These are phyloP conservation scores for Aureobasidium namibiae DNA, from an alignment of 2,329 filamentous ascomycete genomes.

Conservation along the genomic window DNA sequence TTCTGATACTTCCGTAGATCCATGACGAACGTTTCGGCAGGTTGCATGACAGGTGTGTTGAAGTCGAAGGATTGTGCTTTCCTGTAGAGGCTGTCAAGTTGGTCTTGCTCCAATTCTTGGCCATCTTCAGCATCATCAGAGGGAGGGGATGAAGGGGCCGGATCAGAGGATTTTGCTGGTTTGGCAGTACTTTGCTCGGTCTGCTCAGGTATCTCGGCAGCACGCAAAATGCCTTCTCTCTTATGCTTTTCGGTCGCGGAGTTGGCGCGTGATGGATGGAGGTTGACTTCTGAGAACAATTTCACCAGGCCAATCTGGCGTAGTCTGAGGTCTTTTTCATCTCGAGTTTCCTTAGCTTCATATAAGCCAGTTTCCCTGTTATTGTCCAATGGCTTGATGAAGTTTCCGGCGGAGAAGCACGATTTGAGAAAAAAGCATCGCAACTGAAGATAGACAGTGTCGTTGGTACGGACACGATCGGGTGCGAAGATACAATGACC, in stretches of 20 bases:
- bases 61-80: slow-evolving; percentile 98
- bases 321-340: slow-evolving; percentile 75
- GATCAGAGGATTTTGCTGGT: slow-evolving; percentile 42
- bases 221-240: slow-evolving; percentile 73
- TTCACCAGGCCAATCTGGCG: slow-evolving; percentile 83
- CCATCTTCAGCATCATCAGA: slow-evolving; percentile 68
- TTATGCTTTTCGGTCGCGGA: slow-evolving; percentile 68
- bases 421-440: slow-evolving; percentile 65
- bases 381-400: slow-evolving; percentile 54
- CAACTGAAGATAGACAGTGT: slow-evolving; percentile 88
- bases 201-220: slow-evolving; percentile 81
- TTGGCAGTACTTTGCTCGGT: slow-evolving; percentile 42
- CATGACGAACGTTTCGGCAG: slow-evolving; percentile 73
- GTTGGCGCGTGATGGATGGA: slow-evolving; percentile 68
- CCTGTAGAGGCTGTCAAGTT: slow-evolving; percentile 85
- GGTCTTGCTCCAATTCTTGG: slow-evolving; percentile 86
- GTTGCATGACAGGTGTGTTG: slow-evolving; percentile 76
- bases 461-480: slow-evolving; percentile 76
- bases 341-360: slow-evolving; percentile 74
- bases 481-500: slow-evolving; percentile 84
- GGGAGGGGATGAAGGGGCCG: slow-evolving; percentile 44
- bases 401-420: slow-evolving; percentile 60
- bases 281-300: slow-evolving; percentile 79
- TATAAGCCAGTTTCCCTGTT: slow-evolving; percentile 69
- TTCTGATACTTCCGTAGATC: slow-evolving; percentile 86